These are phyloP conservation scores for Cryptococcus amylolentus DNA, from an alignment of 1,284 basidiomycete genomes.

Conservation along the genomic window DNA sequence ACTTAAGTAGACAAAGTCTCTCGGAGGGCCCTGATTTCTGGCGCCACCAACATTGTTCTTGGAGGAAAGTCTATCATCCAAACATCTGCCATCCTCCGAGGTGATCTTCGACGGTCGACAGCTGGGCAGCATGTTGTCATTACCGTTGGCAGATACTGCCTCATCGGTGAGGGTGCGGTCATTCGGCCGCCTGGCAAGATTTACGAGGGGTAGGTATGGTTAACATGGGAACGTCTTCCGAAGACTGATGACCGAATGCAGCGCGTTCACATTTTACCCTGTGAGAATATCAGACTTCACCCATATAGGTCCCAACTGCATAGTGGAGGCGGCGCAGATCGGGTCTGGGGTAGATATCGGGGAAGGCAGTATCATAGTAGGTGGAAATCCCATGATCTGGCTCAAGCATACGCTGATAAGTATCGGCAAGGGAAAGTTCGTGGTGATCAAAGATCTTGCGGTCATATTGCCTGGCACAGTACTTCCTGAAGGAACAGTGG, in stretches of 20 bases:
- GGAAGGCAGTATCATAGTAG: slow-evolving; percentile 86
- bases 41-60: slow-evolving; percentile 93
- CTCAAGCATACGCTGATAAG: background rate
- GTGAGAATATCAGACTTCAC: slow-evolving; percentile 96
- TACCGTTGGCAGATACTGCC: slow-evolving; percentile 85
- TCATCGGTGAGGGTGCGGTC: slow-evolving; percentile 82
- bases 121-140: slow-evolving; percentile 89
- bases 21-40: slow-evolving; percentile 84
- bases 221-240: too few species aligned
- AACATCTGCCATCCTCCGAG: slow-evolving; percentile 46
- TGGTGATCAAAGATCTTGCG: slow-evolving; percentile 93
- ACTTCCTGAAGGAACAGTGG: slow-evolving; percentile 85
- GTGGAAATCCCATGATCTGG: slow-evolving; percentile 27
- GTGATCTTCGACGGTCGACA: slow-evolving; percentile 58
- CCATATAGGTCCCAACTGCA: slow-evolving; percentile 77
- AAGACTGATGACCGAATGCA: slow-evolving; percentile 3
- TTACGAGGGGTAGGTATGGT: slow-evolving; percentile 59
- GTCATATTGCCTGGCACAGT: slow-evolving; percentile 73
- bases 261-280: slow-evolving; percentile 88
- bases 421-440: slow-evolving; percentile 76
- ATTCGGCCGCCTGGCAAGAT: slow-evolving; percentile 61
- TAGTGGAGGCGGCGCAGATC: slow-evolving; percentile 91
- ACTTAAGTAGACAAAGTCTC: slow-evolving; percentile 70
- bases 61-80: slow-evolving; percentile 97
- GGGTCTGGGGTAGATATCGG: slow-evolving; percentile 94